These are phyloP conservation scores for Salix udensis DNA, from an alignment of 345 rosid species.

Conservation along the genomic window DNA sequence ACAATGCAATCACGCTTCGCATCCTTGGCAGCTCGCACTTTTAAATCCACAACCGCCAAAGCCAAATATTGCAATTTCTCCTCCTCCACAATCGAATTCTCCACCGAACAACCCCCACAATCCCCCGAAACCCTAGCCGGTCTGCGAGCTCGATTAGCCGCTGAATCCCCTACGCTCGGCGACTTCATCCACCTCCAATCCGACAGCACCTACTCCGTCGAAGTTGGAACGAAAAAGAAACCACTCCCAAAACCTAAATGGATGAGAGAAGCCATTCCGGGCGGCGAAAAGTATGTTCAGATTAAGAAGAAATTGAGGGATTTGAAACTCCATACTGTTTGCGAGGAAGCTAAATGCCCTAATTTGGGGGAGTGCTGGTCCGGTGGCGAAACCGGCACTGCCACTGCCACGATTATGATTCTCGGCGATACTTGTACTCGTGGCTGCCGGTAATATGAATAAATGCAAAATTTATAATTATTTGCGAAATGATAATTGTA, in stretches of 20 bases:
- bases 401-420: slow-evolving; percentile 96
- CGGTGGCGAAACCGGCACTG: slow-evolving; percentile 96
- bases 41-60: slow-evolving; percentile 21
- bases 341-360: slow-evolving; percentile 97
- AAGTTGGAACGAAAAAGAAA: slow-evolving; percentile 92
- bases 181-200: slow-evolving; percentile 54
- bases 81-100: slow-evolving; percentile 37
- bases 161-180: slow-evolving; percentile 62
- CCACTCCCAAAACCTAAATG: slow-evolving; percentile 96
- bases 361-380: slow-evolving; percentile 98
- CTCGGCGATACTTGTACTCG: slow-evolving; percentile 96
- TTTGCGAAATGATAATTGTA: not conserved
- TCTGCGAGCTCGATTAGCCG: slow-evolving; percentile 77
- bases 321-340: slow-evolving; percentile 91
- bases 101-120: slow-evolving; percentile 21
- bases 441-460: slow-evolving; percentile 65
- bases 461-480: not conserved
- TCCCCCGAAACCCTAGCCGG: slow-evolving; percentile 58
- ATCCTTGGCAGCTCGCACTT: slow-evolving; percentile 30
- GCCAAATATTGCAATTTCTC: slow-evolving; percentile 22
- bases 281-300: slow-evolving; percentile 93
- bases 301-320: slow-evolving; percentile 90
- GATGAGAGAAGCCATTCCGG: slow-evolving; percentile 93
- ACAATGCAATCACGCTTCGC: slow-evolving; percentile 29
- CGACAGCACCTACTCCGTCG: slow-evolving; percentile 60